phyloP scores from a whole-genome alignment of 306 rosid genomes.

The Glycine tomentella region DNA sequence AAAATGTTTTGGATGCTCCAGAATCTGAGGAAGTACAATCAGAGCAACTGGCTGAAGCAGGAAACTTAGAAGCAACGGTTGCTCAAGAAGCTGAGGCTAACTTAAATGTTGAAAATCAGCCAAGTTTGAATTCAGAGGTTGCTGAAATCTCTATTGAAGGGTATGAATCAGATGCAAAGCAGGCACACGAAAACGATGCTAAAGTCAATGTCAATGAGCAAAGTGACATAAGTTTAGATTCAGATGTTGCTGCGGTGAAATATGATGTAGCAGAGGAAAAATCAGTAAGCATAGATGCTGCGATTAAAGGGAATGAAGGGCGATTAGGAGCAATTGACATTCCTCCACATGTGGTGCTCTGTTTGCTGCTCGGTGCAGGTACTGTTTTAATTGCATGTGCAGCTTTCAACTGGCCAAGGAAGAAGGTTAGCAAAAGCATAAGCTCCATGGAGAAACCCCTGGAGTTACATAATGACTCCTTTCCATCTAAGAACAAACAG shows the following conservation, averaged over 20 bases:
- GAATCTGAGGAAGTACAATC: constrained; percentile 42
- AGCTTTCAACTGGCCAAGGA: constrained; percentile 39
- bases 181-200: constrained; percentile 16
- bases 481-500: constrained; percentile 40
- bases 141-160: constrained; percentile 28
- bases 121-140: constrained; percentile 23
- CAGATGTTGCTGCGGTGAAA: constrained; percentile 10
- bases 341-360: constrained; percentile 32
- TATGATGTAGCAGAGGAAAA: constrained; percentile 38
- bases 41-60: constrained; percentile 36
- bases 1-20: constrained; percentile 33
- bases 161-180: constrained; percentile 21
- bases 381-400: constrained; percentile 53
- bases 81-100: constrained; percentile 17
- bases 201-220: neutral
- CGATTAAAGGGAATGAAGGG: constrained; percentile 25
- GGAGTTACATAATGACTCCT: constrained; percentile 29
- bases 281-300: constrained; percentile 34
- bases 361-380: constrained; percentile 47
- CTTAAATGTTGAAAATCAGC: constrained; percentile 24
- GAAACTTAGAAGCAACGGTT: constrained; percentile 2
- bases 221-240: constrained; percentile 8
- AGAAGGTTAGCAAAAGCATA: constrained; percentile 43
- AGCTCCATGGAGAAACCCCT: neutral
- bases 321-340: constrained; percentile 22